These are phyloP conservation scores for Mallotus nudiflorus DNA, from an alignment of 345 rosid species.

Conservation along the genomic window DNA sequence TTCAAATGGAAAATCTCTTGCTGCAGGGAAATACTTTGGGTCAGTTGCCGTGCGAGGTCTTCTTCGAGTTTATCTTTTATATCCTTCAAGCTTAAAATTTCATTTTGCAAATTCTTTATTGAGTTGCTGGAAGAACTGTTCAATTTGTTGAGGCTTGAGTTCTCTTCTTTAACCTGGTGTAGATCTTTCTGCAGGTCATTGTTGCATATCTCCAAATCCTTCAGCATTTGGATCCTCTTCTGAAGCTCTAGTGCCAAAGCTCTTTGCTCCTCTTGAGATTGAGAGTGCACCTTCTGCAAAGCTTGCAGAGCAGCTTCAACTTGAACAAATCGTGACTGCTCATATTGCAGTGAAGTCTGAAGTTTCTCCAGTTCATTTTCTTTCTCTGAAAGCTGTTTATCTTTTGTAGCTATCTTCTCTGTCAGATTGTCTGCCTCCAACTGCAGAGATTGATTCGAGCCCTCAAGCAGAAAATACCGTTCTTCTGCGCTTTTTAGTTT, in stretches of 20 bases:
- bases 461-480: conserved; percentile 46
- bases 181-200: conserved; percentile 54
- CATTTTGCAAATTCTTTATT: conserved; percentile 39
- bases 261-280: conserved; percentile 38
- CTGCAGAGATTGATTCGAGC: conserved; percentile 47
- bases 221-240: conserved; percentile 28
- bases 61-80: conserved; percentile 31
- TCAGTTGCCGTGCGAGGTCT: conserved; percentile 19
- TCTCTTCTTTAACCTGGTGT: conserved; percentile 42
- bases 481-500: conserved; percentile 28
- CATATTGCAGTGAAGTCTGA: conserved; percentile 47
- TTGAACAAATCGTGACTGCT: conserved; percentile 58
- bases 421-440: conserved; percentile 29
- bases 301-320: conserved; percentile 58
- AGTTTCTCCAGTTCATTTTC: conserved; percentile 33
- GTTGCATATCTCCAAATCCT: conserved; percentile 29
- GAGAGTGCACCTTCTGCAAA: conserved; percentile 35
- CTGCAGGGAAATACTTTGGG: conserved; percentile 25
- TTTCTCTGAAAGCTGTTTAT: conserved; percentile 67
- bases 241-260: conserved; percentile 31
- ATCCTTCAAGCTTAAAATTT: conserved; percentile 36
- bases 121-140: conserved; percentile 53
- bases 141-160: conserved; percentile 28
- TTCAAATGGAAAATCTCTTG: conserved; percentile 29
- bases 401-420: conserved; percentile 44